These are phyloP conservation scores for Ochetophila trinervis DNA, from an alignment of 306 rosid genomes.

Conservation along the genomic window DNA sequence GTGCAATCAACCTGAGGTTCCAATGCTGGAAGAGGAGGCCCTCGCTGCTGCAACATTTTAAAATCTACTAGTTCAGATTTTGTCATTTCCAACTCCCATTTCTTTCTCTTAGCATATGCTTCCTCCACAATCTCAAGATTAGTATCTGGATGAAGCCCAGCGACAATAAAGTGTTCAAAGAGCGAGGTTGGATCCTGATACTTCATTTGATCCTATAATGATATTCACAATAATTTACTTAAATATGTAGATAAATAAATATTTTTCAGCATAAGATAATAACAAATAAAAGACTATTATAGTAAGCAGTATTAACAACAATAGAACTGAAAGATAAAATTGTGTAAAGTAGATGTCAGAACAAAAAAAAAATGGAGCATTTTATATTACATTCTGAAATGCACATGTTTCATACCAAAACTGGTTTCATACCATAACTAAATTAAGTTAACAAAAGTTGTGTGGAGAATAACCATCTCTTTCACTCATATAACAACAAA, in stretches of 20 bases:
- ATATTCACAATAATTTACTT: constrained; percentile 32
- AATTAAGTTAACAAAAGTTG: too few relatives aligned
- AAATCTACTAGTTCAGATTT: constrained; percentile 41
- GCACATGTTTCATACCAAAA: too few relatives aligned
- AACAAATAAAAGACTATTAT: not conserved
- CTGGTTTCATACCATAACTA: too few relatives aligned
- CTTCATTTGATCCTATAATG: constrained; percentile 55
- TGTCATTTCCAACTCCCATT: constrained; percentile 58
- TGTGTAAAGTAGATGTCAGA: too few relatives aligned
- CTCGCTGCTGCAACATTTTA: constrained; percentile 43
- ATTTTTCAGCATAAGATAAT: not conserved
- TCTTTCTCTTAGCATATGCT: constrained; percentile 69
- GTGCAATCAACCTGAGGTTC: constrained; percentile 83
- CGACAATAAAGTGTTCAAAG: constrained; percentile 88
- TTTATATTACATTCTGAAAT: too few relatives aligned
- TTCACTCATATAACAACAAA: too few relatives aligned
- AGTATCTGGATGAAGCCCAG: constrained; percentile 87
- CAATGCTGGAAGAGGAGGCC: constrained; percentile 50
- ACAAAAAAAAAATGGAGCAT: too few relatives aligned
- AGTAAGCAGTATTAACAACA: not conserved
- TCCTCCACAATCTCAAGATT: constrained; percentile 66
- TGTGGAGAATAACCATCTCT: too few relatives aligned
- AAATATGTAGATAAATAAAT: constrained; percentile 17
- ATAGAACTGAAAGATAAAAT: too few relatives aligned
- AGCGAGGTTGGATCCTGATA: constrained; percentile 77